These are phyloP conservation scores for Cyberlindnera lachancei DNA, from an alignment of 805 yeast genomes.

Conservation along the genomic window DNA sequence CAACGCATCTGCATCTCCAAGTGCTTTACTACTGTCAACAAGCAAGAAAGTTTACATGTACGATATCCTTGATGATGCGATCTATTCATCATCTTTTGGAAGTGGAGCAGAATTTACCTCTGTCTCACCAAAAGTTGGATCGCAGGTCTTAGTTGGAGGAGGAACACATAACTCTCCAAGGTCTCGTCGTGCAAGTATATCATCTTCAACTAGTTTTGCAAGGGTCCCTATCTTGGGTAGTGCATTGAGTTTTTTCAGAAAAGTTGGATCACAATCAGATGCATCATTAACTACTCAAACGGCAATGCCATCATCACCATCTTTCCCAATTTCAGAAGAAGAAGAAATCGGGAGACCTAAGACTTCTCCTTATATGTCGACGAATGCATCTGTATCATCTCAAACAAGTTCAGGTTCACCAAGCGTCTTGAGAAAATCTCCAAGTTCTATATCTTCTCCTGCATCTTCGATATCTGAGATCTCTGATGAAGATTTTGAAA, in stretches of 20 bases:
- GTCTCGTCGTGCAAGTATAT: no score
- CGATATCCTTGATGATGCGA: slow-evolving; percentile 61
- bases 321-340: slow-evolving; percentile 4
- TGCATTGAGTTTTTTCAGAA: slow-evolving; percentile 21
- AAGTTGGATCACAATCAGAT: slow-evolving; percentile 3
- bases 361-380: slow-evolving; percentile 6
- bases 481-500: slow-evolving; percentile 16
- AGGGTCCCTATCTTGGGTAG: slow-evolving; percentile 17
- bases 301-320: slow-evolving; percentile 3
- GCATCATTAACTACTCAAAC: slow-evolving; percentile 1
- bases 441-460: slow-evolving; percentile 11
- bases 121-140: slow-evolving; percentile 1
- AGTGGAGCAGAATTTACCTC: no score
- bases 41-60: slow-evolving; percentile 48
- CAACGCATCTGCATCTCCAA: slow-evolving; percentile 9
- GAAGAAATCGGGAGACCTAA: neutral
- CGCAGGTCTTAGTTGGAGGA: no score
- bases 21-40: slow-evolving; percentile 9
- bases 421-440: slow-evolving; percentile 7
- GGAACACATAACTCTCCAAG: no score
- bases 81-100: slow-evolving; percentile 30
- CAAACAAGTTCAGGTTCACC: slow-evolving; percentile 7
- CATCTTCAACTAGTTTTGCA: slow-evolving; percentile 14
- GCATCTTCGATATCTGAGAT: slow-evolving; percentile 17
- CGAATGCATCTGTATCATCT: slow-evolving; percentile 7